A percentile compares a stretch with the other conserved stretches of the same genome.
These are phyloP conservation scores for Macroventuria anomochaeta DNA, from an alignment of 2,329 filamentous ascomycete species.

Conservation along the genomic window DNA sequence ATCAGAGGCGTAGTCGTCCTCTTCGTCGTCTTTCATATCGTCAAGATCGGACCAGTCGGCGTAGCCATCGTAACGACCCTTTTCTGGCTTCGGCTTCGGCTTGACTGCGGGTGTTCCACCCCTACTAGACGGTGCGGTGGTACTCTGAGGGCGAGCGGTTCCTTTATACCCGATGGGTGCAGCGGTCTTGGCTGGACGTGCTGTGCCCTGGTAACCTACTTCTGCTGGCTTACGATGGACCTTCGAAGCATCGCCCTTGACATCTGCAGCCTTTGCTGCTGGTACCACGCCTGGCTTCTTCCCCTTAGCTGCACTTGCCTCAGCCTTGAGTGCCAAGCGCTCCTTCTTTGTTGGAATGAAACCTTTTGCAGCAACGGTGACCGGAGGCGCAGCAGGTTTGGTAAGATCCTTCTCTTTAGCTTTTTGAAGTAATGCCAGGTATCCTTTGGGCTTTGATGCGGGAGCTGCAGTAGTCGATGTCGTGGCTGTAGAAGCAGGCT, in stretches of 20 bases:
- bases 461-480: conserved; percentile 32
- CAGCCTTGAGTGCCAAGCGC: conserved; percentile 53
- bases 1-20: conserved; percentile 70
- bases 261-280: conserved; percentile 21
- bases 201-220: conserved; percentile 57
- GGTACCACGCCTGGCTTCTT: conserved; percentile 37
- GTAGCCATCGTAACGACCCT: conserved; percentile 49
- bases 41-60: conserved; percentile 49
- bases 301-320: conserved; percentile 51
- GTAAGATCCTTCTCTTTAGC: conserved; percentile 65
- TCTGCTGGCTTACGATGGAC: conserved; percentile 49
- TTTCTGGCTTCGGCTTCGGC: conserved; percentile 36
- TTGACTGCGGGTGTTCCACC: conserved; percentile 35
- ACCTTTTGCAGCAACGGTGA: conserved; percentile 72
- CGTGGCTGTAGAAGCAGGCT: conserved; percentile 28
- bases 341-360: conserved; percentile 64
- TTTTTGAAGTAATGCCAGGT: conserved; percentile 74
- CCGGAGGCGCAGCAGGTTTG: conserved; percentile 65
- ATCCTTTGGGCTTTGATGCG: conserved; percentile 71
- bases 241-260: conserved; percentile 37
- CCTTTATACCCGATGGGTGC: conserved; percentile 48
- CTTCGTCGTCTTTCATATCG: conserved; percentile 61
- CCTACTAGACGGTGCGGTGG: conserved; percentile 32
- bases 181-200: conserved; percentile 49
- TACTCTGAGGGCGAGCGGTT: conserved; percentile 40